phyloP scores from a whole-genome alignment of 2,329 filamentous ascomycete genomes.

The Phialophora expanda region DNA sequence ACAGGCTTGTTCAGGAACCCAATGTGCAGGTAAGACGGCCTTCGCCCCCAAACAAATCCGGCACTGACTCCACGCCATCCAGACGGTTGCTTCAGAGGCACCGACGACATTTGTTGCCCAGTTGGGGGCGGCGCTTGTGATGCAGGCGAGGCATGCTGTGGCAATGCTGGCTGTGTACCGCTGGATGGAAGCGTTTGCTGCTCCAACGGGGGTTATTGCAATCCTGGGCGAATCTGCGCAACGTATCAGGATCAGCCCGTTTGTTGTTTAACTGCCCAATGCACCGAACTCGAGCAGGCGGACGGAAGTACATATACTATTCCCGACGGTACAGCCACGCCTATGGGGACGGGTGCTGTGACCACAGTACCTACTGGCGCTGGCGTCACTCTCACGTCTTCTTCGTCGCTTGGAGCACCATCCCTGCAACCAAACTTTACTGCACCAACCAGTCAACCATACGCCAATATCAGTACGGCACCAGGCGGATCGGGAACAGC shows the following conservation, averaged over 20 bases:
- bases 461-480: neutral
- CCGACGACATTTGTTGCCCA: constrained; percentile 13
- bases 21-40: constrained; percentile 13
- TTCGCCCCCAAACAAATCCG: neutral
- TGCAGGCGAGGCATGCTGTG: constrained; percentile 14
- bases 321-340: constrained; percentile 7
- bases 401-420: neutral
- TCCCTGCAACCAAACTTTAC: neutral
- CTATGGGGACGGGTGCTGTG: constrained; percentile 4
- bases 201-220: constrained; percentile 13
- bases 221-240: constrained; percentile 12
- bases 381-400: neutral
- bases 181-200: constrained; percentile 22
- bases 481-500: neutral
- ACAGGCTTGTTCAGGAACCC: constrained; percentile 9
- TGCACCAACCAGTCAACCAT: neutral
- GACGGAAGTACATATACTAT: constrained; percentile 18
- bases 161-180: constrained; percentile 9
- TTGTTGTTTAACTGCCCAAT: constrained; percentile 10
- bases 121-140: constrained; percentile 11
- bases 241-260: constrained; percentile 10
- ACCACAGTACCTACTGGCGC: neutral
- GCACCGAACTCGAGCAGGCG: constrained; percentile 11
- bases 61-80: constrained; percentile 2
- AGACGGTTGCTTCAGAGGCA: constrained; percentile 13